Evolutionary conservation across 192 early-diverging fungal species (phyloP), one percentile per base, ranked within the genome.

Genomic region (Spizellomyces punctatus): DNA sequence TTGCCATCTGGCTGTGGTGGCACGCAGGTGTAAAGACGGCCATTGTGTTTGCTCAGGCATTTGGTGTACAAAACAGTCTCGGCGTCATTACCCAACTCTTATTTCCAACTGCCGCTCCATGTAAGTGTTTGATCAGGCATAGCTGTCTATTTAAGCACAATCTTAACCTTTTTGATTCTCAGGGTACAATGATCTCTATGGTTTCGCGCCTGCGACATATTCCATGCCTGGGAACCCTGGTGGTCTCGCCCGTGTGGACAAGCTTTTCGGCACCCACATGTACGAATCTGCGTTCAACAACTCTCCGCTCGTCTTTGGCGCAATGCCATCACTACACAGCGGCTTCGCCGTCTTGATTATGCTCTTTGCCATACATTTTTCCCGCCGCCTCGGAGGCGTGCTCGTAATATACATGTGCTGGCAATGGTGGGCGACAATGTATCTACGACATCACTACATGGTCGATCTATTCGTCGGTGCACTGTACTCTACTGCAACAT

Each of bases 361-460:
- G 58, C 70, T 90, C 43, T 92, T 92, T 72, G 71, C 64, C 60
- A 61, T 68, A 48, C 70, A 79, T 50, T 49, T 72, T 41, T 60
- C 64, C 48, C 69, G 66, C 17, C 65, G 60, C 19, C 22, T 69
- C 36, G 74, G 70, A n/a, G n/a, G 22, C 41, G 60, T 58, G 3
- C 56, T 88, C 36, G 70, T 81, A 44, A 63, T 71, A 19, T 91
- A 92, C 76, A 82, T 87, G 10, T 78, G 86, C 61, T 90, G 90
- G 89, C 87, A 91, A 70, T 92, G 91, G 91, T 90, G 88, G 90
- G 85, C 89, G 0, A 91, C 90, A 68, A 91, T 91, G 86, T 92
- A 92, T 71, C 75, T 91, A 7, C 84, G 85, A 1, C 91, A 91
- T 67, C 90, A 92, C 67, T 92, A 92, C 72, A 84, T 92, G 67